Evolutionary conservation across 495 filamentous ascomycete genomes (phyloP), one percentile per base, ranked within the genome.

Genomic region (Penicillium manginii): DNA sequence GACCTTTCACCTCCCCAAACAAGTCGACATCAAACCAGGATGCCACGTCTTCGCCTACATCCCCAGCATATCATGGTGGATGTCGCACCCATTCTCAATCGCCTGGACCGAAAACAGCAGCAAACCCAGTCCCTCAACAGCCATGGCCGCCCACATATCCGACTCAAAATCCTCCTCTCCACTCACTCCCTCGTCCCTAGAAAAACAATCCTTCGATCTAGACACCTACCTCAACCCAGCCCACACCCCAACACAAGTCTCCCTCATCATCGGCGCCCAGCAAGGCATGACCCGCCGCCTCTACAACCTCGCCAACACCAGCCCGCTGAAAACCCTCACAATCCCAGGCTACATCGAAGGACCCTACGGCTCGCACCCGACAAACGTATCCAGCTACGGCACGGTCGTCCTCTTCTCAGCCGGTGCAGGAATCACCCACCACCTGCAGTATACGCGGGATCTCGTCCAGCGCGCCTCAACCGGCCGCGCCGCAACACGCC

Each of bases 341-440:
- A 84, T 84, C 18, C 79, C 73, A 9, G 90, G 87, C 54, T 81
- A 88, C 39, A 83, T 91, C 54, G 92, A 96, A 72, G 92, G 92
- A 0, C 92, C 92, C 4, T 96, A 96, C 74, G 88, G 88, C 39
- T 87, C 86, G 50, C 78, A 83, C 57, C 68, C 74, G n/a, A 79
- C 86, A 54, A 78, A 76, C 52, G 76, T 92, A 57, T 75, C 84
- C 49, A 93, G 88, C 50, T 96, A 96, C 74, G 92, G 92, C 57
- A 96, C 91, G 0, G 86, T 91, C 21, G 78, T 96, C 64, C 83
- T 96, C 19, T 91, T 96, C 64, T 91, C 91, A 12, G 92, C 88
- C 55, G 92, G 92, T 50, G 88, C 94, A 2, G 92, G 92, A 52
- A 92, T 96, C 58, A 96, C 92, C 1, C 92, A 96, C 67, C 90